Evolutionary conservation across 139 green algal species (phyloP), one percentile per base, ranked within the genome.

Genomic region (Micractinium sp.): DNA sequence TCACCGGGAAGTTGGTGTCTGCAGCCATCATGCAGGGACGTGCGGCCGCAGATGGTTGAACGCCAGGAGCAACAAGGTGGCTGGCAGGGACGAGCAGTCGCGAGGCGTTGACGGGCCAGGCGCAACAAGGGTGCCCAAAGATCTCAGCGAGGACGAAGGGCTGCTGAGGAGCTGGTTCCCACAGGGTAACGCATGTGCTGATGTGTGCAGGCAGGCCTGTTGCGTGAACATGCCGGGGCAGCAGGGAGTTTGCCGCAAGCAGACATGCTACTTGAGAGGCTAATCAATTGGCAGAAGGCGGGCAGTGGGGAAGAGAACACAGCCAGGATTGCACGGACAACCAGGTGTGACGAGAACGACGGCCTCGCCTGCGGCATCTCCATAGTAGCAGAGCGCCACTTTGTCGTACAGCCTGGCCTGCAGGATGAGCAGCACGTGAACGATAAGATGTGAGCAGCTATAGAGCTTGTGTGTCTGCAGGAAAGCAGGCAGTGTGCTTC

Each of bases 1-100:
- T 89, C 36, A 66, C 16, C 0, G 86, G 89, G 71, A 73, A 92
- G 85, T 92, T 92, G 38, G 81, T 89, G 81, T 92, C 89, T 67
- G 87, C 87, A 36, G 12, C 0, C 16, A 36, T 22, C 0, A 35
- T 36, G 76, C 22, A 33, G 38, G 47, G 25, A 41, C 2, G 69
- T 36, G 69, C 27, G 29, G 29, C 36, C 3, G 2, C 2, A 13
- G 9, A 15, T 19, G 27, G 69, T 76, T 20, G 3, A 35, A 16
- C 1, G 27, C 29, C 16, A 76, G 69, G 69, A 19, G 63, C 63
- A 73, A 73, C 47, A 9, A 5, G 5, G 47, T 56, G 5, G 47
- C 47, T 56, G 63, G 22, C 63, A 71, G 63, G 20, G 63, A 12
- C 18, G 69, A 2, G 69, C 9, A 9, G 47, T 76, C 69, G 69